Evolutionary conservation across 208 protist species (phyloP).

Genomic region (Polymyxa betae): DNA sequence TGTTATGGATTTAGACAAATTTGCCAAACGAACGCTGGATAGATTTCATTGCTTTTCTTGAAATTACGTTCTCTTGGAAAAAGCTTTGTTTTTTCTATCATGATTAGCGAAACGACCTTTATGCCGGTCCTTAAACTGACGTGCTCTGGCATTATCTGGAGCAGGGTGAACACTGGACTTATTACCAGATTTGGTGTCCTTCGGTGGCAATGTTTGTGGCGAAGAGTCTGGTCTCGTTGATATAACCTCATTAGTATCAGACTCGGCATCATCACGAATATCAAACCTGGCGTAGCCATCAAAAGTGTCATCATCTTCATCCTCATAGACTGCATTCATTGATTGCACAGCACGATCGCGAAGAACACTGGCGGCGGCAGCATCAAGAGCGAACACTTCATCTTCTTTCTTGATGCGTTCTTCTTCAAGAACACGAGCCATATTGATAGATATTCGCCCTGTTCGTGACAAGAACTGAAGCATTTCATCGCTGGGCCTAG

Average conservation of each 20-base stretch:
- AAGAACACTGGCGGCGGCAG: neutral
- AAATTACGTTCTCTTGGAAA: neutral
- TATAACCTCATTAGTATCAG: neutral
- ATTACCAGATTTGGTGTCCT: neutral
- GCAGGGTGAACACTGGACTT: neutral
- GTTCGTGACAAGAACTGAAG: neutral
- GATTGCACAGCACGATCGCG: neutral
- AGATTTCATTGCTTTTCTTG: too few species aligned
- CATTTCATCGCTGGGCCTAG: neutral
- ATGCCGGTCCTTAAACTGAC: neutral
- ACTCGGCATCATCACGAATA: conserved; percentile 5
- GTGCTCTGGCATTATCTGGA: neutral
- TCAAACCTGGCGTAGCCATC: neutral
- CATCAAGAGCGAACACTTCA: conserved; percentile 14
- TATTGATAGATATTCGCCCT: conserved; percentile 18
- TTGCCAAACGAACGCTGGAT: too few species aligned
- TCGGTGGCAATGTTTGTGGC: neutral
- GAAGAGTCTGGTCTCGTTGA: neutral
- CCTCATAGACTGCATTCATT: neutral
- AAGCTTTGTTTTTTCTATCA: neutral
- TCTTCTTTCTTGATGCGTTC: conserved; percentile 15
- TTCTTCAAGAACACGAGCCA: neutral
- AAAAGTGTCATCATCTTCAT: conserved; percentile 28
- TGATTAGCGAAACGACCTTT: conserved; percentile 22
- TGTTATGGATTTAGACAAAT: too few species aligned